Conservation (phyloP, 805 yeast genomes). For the Clavispora asparagi region DNA sequence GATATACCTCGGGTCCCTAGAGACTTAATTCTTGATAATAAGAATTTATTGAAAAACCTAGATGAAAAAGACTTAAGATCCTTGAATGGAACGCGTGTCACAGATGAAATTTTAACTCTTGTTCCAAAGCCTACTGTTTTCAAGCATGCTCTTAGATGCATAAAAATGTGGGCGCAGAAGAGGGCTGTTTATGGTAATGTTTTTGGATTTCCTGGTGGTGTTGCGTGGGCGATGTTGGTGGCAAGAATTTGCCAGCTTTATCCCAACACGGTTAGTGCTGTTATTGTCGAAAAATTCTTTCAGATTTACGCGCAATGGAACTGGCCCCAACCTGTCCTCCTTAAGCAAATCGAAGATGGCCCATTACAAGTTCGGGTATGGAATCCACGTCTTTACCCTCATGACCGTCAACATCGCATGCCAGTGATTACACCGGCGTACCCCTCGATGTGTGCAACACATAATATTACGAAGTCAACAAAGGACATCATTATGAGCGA, state of each 20-base stretch:
- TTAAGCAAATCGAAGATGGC: conserved; percentile 94
- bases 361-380: conserved; percentile 94
- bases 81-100: conserved; percentile 93
- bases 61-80: conserved; percentile 91
- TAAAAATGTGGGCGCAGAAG: conserved; percentile 95
- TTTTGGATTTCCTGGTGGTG: conserved; percentile 98
- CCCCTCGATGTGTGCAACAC: conserved; percentile 99
- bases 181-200: conserved; percentile 92
- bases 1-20: conserved; percentile 88
- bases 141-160: conserved; percentile 86
- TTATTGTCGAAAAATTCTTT: conserved; percentile 85
- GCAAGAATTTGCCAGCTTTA: conserved; percentile 95
- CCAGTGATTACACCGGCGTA: conserved; percentile 98
- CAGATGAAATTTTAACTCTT: conserved; percentile 83
- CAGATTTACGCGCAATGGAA: conserved; percentile 83
- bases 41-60: conserved; percentile 75
- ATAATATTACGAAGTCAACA: conserved; percentile 86
- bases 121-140: conserved; percentile 93
- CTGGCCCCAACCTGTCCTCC: conserved; percentile 97
- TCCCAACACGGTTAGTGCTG: conserved; percentile 93
- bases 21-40: conserved; percentile 57
- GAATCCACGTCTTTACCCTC: conserved; percentile 90
- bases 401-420: conserved; percentile 88
- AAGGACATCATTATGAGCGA: conserved; percentile 78
- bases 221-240: conserved; percentile 99